Conservation (phyloP, 179 eudicot species). For the Silene vulgaris region DNA sequence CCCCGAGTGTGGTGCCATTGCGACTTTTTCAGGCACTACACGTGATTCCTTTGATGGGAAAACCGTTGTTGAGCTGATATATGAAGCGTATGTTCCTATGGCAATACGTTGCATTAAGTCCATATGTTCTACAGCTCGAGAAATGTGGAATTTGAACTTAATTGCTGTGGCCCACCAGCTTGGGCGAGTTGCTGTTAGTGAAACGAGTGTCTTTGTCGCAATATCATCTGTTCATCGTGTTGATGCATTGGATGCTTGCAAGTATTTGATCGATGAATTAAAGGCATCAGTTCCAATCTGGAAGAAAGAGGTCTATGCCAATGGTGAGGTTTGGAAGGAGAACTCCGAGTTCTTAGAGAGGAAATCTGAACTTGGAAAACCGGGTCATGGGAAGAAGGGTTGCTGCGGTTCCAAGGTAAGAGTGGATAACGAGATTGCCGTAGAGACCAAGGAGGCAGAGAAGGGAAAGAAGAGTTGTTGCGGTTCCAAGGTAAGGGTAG, state of each 20-base stretch:
- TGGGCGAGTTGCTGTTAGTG: slow-evolving; percentile 70
- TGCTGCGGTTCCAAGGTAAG: slow-evolving; percentile 46
- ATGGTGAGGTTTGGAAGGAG: slow-evolving; percentile 95
- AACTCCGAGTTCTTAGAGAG: slow-evolving; percentile 73
- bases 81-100: slow-evolving; percentile 89
- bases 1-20: slow-evolving; percentile 66
- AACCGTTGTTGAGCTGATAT: slow-evolving; percentile 63
- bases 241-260: slow-evolving; percentile 71
- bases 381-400: slow-evolving; percentile 25
- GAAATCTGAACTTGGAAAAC: slow-evolving; percentile 41
- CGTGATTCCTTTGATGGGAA: slow-evolving; percentile 79
- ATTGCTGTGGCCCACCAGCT: slow-evolving; percentile 69
- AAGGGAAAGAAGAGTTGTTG: slow-evolving; percentile 38
- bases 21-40: slow-evolving; percentile 78
- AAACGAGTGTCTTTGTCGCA: slow-evolving; percentile 66
- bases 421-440: slow-evolving; percentile 11
- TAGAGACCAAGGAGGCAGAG: slow-evolving; percentile 19
- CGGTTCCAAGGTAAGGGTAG: slow-evolving; percentile 37
- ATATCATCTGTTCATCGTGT: slow-evolving; percentile 61
- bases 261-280: slow-evolving; percentile 69
- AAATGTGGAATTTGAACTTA: slow-evolving; percentile 50
- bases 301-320: slow-evolving; percentile 85
- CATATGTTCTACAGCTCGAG: slow-evolving; percentile 62
- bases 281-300: slow-evolving; percentile 88
- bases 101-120: slow-evolving; percentile 66